A percentile compares a stretch with the other conserved stretches of the same genome.
Conservation (phyloP, 176 grass and related monocot species). For the Tillandsia fasciculata region DNA sequence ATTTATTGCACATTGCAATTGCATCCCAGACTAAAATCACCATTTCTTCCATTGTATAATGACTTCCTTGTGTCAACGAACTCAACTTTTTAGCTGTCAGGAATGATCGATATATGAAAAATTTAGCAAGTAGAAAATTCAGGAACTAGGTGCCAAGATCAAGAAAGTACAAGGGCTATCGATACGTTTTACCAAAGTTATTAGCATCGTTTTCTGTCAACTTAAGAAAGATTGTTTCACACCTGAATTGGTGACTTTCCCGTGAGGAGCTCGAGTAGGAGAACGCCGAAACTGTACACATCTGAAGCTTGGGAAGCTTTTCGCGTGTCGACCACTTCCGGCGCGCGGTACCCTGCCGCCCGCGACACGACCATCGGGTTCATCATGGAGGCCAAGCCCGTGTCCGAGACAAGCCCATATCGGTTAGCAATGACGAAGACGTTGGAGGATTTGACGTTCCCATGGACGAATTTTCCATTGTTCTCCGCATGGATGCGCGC, state of each 20-base stretch:
- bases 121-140: too few relatives aligned
- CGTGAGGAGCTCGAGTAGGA: slow-evolving; percentile 78
- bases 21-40: too few relatives aligned
- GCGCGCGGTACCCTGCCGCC: slow-evolving; percentile 65
- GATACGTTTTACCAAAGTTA: too few relatives aligned
- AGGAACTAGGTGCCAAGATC: too few relatives aligned
- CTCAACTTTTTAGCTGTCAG: too few relatives aligned
- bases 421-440: slow-evolving; percentile 55
- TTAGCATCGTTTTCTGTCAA: too few relatives aligned
- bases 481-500: slow-evolving; percentile 67
- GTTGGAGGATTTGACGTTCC: slow-evolving; percentile 94
- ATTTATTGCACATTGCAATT: too few relatives aligned
- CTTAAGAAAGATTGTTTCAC: too few relatives aligned
- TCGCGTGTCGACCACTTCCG: slow-evolving; percentile 78
- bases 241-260: slow-evolving; percentile 73
- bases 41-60: too few relatives aligned
- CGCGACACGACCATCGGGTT: slow-evolving; percentile 80
- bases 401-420: slow-evolving; percentile 65
- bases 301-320: slow-evolving; percentile 67
- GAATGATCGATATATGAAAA: too few relatives aligned
- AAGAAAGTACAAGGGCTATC: too few relatives aligned
- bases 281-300: slow-evolving; percentile 86
- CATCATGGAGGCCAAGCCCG: slow-evolving; percentile 56
- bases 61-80: too few relatives aligned
- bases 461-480: slow-evolving; percentile 87